These are phyloP conservation scores for Geotrichum reessii DNA, from an alignment of 1,139 yeast species.

Conservation along the genomic window DNA sequence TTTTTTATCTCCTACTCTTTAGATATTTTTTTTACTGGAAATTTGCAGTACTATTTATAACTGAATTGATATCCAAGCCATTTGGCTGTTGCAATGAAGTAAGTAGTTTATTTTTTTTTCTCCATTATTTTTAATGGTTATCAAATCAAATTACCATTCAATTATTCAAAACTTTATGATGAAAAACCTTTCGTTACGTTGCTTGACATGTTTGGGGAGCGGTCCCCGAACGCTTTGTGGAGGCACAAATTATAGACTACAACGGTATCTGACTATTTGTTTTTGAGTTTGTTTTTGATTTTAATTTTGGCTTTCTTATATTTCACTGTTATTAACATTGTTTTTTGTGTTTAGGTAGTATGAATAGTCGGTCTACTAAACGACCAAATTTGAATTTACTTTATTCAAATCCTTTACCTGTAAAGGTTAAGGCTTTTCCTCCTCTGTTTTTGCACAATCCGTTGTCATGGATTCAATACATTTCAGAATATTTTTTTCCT, in stretches of 20 bases:
- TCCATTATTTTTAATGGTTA: too few species aligned
- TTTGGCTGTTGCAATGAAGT: conserved; percentile 17
- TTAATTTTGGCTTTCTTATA: neutral
- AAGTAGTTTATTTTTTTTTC: too few species aligned
- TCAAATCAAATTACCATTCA: neutral
- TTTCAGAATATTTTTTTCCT: conserved; percentile 31
- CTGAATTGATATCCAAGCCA: conserved; percentile 3
- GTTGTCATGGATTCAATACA: conserved; percentile 33
- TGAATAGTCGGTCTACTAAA: conserved; percentile 15
- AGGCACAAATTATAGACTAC: conserved; percentile 68
- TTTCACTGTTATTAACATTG: conserved; percentile 1
- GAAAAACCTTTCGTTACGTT: conserved; percentile 20
- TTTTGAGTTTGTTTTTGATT: neutral
- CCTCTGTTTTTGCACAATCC: conserved; percentile 38
- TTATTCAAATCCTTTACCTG: conserved; percentile 44
- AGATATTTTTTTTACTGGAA: neutral
- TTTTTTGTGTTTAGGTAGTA: conserved; percentile 5
- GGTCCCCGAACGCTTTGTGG: conserved; percentile 26
- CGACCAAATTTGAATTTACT: conserved; percentile 36
- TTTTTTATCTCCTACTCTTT: neutral
- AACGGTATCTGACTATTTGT: conserved; percentile 90
- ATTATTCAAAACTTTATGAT: conserved; percentile 21
- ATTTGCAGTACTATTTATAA: neutral
- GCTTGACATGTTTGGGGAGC: conserved; percentile 27
- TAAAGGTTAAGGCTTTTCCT: conserved; percentile 39